Evolutionary conservation across 345 rosid genomes (phyloP).

Genomic region (Jatropha curcas): DNA sequence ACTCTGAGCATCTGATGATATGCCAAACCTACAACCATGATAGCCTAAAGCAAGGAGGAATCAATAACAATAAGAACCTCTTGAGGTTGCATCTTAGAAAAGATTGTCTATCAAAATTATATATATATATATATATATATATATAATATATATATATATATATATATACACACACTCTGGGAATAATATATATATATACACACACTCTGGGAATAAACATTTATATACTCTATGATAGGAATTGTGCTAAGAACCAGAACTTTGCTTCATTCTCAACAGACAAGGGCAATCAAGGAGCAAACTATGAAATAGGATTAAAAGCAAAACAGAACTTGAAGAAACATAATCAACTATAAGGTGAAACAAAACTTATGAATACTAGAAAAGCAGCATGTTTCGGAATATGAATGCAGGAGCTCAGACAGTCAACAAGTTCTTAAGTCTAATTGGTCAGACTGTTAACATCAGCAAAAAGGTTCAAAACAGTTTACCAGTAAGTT

Average conservation of each 20-base stretch:
- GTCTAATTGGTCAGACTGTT: neutral
- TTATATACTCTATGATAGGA: too few relatives aligned
- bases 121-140: neutral
- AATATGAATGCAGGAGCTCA: neutral
- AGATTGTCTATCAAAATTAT: neutral
- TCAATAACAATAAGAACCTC: neutral
- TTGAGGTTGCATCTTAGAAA: neutral
- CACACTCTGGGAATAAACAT: too few relatives aligned
- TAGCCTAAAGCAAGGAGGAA: constrained; percentile 40
- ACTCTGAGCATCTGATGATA: constrained; percentile 34
- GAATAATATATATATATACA: too few relatives aligned
- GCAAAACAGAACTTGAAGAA: neutral
- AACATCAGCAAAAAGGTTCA: neutral
- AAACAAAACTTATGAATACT: neutral
- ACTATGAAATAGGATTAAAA: neutral
- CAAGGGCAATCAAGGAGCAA: neutral
- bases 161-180: too few relatives aligned
- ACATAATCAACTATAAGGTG: neutral
- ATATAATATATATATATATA: too few relatives aligned
- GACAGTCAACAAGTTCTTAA: neutral
- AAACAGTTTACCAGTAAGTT: neutral
- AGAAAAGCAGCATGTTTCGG: neutral
- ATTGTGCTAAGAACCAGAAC: neutral
- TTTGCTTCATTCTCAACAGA: neutral
- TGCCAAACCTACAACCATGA: constrained; percentile 31